Evolutionary conservation across 2,329 filamentous ascomycete species (phyloP).

Genomic region (Fonsecaea erecta): DNA sequence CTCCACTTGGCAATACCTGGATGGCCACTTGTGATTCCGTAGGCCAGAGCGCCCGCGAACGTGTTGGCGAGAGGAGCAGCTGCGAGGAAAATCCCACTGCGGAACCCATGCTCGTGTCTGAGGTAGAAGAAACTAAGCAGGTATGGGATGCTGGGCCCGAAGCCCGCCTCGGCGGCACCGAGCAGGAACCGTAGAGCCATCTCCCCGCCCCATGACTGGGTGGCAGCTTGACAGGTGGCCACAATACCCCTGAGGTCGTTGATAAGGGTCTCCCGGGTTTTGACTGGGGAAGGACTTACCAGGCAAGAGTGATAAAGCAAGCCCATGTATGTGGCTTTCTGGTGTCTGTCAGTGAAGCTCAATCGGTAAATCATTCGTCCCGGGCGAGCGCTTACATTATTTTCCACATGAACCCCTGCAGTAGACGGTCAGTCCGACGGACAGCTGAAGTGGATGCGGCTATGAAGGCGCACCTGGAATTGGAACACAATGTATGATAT

Average conservation of each 20-base stretch:
- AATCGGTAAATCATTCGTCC: conserved; percentile 41
- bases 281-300: conserved; percentile 14
- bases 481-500: conserved; percentile 11
- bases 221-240: conserved; percentile 5
- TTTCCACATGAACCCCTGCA: conserved; percentile 53
- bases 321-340: conserved; percentile 21
- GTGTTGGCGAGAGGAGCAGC: conserved; percentile 74
- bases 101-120: conserved; percentile 60
- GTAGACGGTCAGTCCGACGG: conserved; percentile 21
- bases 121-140: conserved; percentile 64
- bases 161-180: conserved; percentile 45
- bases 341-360: conserved; percentile 46
- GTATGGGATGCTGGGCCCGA: conserved; percentile 53
- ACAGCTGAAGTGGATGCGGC: neutral
- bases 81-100: conserved; percentile 60
- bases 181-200: conserved; percentile 44
- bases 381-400: conserved; percentile 42
- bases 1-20: conserved; percentile 62
- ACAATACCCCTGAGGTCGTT: conserved; percentile 11
- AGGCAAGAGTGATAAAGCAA: conserved; percentile 29
- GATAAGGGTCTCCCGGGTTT: conserved; percentile 15
- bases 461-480: neutral
- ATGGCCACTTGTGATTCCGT: conserved; percentile 59
- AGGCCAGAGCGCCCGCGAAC: conserved; percentile 73
- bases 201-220: neutral